Percentiles rank a stretch among this genome's conserved stretches.
phyloP scores from a whole-genome alignment of 129 eudicot species.

The Ambrosia artemisiifolia region DNA sequence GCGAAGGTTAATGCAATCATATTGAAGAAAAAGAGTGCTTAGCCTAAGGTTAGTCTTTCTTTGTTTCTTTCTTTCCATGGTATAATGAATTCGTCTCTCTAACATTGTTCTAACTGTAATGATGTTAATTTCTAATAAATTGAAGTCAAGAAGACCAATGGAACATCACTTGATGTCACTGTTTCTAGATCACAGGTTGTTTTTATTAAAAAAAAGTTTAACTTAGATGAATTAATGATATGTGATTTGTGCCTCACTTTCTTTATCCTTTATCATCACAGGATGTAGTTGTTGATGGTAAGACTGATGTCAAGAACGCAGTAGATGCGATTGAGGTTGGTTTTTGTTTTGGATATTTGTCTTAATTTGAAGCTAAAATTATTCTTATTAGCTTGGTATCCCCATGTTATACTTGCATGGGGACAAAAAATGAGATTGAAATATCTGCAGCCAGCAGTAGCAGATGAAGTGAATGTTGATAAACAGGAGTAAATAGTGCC shows the following conservation, averaged over 20 bases:
- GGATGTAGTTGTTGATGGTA: slow-evolving; percentile 2
- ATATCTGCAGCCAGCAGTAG: slow-evolving; percentile 3
- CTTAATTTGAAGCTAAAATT: not conserved
- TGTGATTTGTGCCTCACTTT: slow-evolving; percentile 2
- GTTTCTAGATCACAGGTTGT: slow-evolving; percentile 18
- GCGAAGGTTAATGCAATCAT: slow-evolving; percentile 9
- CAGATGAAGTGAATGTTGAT: slow-evolving; percentile 15
- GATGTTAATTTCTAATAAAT: not conserved
- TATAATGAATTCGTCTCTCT: not conserved
- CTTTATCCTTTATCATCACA: not conserved
- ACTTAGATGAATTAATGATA: not conserved
- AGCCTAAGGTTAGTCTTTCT: slow-evolving; percentile 16
- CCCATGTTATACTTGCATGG: not conserved
- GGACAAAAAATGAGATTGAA: not conserved
- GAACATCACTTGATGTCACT: slow-evolving; percentile 13
- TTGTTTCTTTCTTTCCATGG: not conserved
- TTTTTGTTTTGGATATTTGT: not conserved
- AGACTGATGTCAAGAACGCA: slow-evolving; percentile 5
- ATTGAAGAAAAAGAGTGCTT: slow-evolving; percentile 12
- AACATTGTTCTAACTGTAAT: slow-evolving; percentile 3
- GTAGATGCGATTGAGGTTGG: slow-evolving; percentile 10
- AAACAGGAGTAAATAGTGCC: not conserved
- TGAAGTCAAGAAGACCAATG: slow-evolving; percentile 13
- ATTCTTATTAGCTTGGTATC: not conserved
- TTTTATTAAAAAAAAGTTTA: not conserved